Base-by-base conservation (phyloP, 1,284 basidiomycete genomes). In the Chondrostereum purpureum region DNA sequence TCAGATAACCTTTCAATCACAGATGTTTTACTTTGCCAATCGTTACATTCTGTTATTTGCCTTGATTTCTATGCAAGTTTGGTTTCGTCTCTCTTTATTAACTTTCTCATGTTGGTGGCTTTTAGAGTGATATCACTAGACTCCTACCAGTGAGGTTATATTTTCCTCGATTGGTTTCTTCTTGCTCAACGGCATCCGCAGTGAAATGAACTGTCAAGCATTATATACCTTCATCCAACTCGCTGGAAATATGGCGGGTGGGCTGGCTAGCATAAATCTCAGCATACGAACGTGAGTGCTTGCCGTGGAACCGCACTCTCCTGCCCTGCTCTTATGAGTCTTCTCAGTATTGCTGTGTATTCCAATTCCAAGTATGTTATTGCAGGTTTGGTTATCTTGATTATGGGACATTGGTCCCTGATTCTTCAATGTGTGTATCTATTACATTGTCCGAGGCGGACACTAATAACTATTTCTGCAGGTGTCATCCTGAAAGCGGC, bases 251-350 rank as follows among this genome's bases (percentile, higher is more conserved):
- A 71, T 78, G 4, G 68, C 83, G 2, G 73, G 85, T 27, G 85
- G 84, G 1, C 61, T 88, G 2, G 83, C 85, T 2, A 86, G 83
- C 55, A 79, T 88, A 54, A 88, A 87, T 57, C 69, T 88, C n/a
- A 83, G 83, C 10, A 71, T 88, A 43, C 72, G 85, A 53, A 86
- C 86, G 81, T 83, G 54, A 54, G 77, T 68, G 4, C n/a, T n/a
- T 17, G 14, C 27, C 36, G 19, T 31, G 11, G 13, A n/a, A n/a
- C n/a, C 24, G 33, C 31, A 23, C 18, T 13, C 27, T 34, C 3
- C 4, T 4, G 24, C n/a, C 24, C 23, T 23, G 11, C 5, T 22
- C 11, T 19, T 20, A 5, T 38, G 41, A 39, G 44, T 45, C 6
- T 45, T 14, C 18, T 23, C 24, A 55, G 54, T 11, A 50, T 57